phyloP scores from a whole-genome alignment of 352 stramenopile species.

The Phytopythium sindhum region DNA sequence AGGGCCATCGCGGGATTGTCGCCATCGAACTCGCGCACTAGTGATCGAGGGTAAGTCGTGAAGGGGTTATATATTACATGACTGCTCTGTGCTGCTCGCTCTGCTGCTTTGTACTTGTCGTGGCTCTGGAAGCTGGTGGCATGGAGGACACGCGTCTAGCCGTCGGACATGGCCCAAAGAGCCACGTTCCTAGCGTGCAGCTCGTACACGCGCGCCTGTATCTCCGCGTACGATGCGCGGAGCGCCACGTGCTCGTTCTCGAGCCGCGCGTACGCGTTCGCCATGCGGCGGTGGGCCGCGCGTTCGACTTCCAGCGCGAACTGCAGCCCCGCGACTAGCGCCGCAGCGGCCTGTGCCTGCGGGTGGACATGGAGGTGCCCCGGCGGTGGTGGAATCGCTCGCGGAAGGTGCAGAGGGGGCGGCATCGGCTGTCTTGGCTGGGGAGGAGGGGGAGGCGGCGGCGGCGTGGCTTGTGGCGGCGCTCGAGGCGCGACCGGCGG shows the following conservation, averaged over 20 bases:
- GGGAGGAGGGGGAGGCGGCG: not conserved
- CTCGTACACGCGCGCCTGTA: slow-evolving; percentile 6
- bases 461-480: not conserved
- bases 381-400: not conserved
- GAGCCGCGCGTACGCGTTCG: slow-evolving; percentile 5
- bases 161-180: slow-evolving; percentile 5
- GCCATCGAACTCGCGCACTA: slow-evolving; percentile 44
- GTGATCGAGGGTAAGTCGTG: not conserved
- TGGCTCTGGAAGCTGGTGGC: not conserved
- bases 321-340: slow-evolving; percentile 5
- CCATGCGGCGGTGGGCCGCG: not conserved
- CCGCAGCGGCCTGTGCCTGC: not conserved
- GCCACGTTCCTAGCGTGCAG: slow-evolving; percentile 6
- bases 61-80: not conserved
- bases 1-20: slow-evolving; percentile 53
- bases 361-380: not conserved
- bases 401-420: not conserved
- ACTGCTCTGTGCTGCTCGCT: not conserved
- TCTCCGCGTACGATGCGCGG: not conserved
- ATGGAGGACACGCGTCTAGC: not conserved
- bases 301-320: slow-evolving; percentile 7
- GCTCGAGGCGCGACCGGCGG: not conserved
- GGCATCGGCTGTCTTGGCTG: not conserved
- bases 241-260: slow-evolving; percentile 1
- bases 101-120: not conserved